A percentile compares a stretch with the other conserved stretches of the same genome.
Evolutionary conservation across 1,284 basidiomycete species (phyloP).

Genomic region (Tilletia horrida): DNA sequence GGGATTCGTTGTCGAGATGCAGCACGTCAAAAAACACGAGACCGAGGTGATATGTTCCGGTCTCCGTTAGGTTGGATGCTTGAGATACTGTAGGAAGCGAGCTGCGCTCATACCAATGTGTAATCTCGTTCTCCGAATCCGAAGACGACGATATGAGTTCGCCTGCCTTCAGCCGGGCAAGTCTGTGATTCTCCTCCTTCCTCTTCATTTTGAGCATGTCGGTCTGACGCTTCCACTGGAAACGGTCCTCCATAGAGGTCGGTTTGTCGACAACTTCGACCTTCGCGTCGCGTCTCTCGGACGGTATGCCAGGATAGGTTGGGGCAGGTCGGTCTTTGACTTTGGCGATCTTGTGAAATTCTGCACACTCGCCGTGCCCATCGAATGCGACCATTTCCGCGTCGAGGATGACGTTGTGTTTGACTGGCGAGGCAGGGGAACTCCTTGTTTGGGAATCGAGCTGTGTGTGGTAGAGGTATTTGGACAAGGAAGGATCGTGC

Average conservation of each 20-base stretch:
- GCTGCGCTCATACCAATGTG: not conserved
- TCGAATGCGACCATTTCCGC: slow-evolving; percentile 17
- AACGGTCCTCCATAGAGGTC: not conserved
- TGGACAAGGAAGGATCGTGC: not conserved
- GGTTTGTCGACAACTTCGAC: not conserved
- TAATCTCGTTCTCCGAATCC: not conserved
- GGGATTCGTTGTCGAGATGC: slow-evolving; percentile 8
- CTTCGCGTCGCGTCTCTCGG: not conserved
- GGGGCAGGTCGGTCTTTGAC: not conserved
- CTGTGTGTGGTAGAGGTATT: not conserved
- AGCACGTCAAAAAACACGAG: slow-evolving; percentile 16
- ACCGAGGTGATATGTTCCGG: slow-evolving; percentile 1
- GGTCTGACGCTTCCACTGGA: not conserved
- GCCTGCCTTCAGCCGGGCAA: not conserved
- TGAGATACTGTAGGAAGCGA: not conserved
- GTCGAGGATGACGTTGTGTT: slow-evolving; percentile 7
- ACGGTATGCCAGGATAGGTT: not conserved
- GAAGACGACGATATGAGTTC: not conserved
- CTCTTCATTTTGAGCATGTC: not conserved
- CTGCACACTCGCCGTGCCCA: not conserved
- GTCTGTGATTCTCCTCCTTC: not conserved
- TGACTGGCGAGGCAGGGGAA: not conserved
- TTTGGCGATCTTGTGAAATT: slow-evolving; percentile 14
- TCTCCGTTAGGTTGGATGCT: not conserved
- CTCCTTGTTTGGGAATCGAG: not conserved